These are phyloP conservation scores for Coemansia asiatica DNA, from an alignment of 192 early-diverging fungal genomes.

Conservation along the genomic window DNA sequence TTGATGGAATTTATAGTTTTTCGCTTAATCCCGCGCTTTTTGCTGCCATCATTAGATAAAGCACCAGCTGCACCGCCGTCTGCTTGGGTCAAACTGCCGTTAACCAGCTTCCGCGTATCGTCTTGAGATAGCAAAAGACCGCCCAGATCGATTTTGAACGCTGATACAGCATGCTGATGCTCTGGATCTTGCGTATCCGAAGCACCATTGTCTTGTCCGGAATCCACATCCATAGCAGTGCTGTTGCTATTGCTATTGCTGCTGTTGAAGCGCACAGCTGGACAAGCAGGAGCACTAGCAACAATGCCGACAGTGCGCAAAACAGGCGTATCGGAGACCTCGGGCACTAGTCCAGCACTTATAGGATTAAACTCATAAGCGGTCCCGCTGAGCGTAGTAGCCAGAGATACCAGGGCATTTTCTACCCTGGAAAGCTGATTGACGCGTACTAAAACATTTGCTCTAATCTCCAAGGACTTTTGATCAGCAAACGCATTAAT, in stretches of 20 bases:
- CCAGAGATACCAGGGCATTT: slow-evolving; percentile 21
- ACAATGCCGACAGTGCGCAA: slow-evolving; percentile 2
- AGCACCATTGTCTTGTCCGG: background rate
- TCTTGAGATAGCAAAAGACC: slow-evolving; percentile 44
- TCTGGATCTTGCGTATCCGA: background rate
- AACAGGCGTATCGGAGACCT: slow-evolving; percentile 20
- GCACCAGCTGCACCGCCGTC: background rate
- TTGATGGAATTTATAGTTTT: slow-evolving; percentile 9
- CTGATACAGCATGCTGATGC: background rate
- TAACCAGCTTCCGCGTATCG: slow-evolving; percentile 36
- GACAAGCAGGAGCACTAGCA: background rate
- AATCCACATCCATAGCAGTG: background rate
- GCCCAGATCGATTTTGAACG: slow-evolving; percentile 26
- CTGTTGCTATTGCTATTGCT: background rate
- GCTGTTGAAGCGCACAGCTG: background rate
- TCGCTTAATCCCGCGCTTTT: slow-evolving; percentile 32
- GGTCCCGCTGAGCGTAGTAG: slow-evolving; percentile 26
- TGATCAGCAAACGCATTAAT: slow-evolving; percentile 66
- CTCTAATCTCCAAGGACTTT: slow-evolving; percentile 21
- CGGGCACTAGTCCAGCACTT: slow-evolving; percentile 34
- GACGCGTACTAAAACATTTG: slow-evolving; percentile 34
- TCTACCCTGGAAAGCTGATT: slow-evolving; percentile 43
- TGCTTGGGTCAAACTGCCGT: background rate
- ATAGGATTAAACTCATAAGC: slow-evolving; percentile 27
- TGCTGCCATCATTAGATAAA: background rate